Evolutionary conservation across 2,329 filamentous ascomycete species (phyloP).

Genomic region (Chaetomiaceae sp.): DNA sequence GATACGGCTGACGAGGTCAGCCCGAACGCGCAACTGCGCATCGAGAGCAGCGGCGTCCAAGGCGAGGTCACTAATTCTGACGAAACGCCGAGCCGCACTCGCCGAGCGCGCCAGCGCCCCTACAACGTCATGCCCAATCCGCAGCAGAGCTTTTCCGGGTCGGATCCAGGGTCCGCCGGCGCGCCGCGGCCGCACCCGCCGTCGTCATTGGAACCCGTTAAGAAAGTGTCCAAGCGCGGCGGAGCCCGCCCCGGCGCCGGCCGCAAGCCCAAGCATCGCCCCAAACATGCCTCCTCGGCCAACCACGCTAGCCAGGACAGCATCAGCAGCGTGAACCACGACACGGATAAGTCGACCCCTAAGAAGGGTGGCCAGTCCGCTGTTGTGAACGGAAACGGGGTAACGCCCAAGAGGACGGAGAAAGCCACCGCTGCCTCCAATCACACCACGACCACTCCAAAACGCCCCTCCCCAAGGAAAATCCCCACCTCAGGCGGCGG

Average conservation of each 20-base stretch:
- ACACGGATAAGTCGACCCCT: constrained; percentile 4
- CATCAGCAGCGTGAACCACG: constrained; percentile 9
- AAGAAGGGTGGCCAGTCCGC: background rate
- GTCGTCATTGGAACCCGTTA: constrained; percentile 8
- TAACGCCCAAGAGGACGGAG: background rate
- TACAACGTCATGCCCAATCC: constrained; percentile 9
- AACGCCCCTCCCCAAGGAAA: too few species aligned
- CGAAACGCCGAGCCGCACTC: constrained; percentile 6
- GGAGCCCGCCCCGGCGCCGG: constrained; percentile 27
- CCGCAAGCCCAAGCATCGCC: constrained; percentile 25
- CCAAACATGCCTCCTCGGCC: background rate
- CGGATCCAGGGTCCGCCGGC: background rate
- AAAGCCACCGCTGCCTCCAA: background rate
- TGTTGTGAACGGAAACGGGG: background rate
- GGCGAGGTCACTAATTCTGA: background rate
- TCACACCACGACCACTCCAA: background rate
- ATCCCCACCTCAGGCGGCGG: too few species aligned
- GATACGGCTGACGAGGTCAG: constrained; percentile 3
- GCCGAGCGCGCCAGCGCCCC: constrained; percentile 4
- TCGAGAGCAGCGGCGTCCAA: background rate
- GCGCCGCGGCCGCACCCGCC: too few species aligned
- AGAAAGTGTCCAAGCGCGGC: constrained; percentile 25
- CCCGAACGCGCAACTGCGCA: constrained; percentile 4
- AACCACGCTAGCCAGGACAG: constrained; percentile 3
- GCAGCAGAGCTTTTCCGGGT: background rate